Percentiles rank a stretch among this genome's conserved stretches.
Evolutionary conservation across 2,329 filamentous ascomycete species (phyloP).

Genomic region (Aspergillus chevalieri): DNA sequence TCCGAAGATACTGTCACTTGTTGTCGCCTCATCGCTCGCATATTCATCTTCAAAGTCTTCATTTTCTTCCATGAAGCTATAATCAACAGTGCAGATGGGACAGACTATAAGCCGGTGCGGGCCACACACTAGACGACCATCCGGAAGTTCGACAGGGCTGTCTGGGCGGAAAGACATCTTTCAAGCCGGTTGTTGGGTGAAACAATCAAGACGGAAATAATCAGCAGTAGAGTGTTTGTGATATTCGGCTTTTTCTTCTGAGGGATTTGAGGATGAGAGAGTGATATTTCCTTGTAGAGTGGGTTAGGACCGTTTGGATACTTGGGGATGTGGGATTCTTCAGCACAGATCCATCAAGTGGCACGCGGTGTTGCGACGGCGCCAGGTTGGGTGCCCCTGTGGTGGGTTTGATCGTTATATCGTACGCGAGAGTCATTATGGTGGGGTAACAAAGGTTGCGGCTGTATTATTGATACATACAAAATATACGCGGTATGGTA

Average conservation of each 20-base stretch:
- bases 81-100: constrained; percentile 30
- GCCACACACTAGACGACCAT: constrained; percentile 34
- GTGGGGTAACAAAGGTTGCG: not conserved
- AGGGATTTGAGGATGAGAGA: not conserved
- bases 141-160: constrained; percentile 19
- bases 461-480: not conserved
- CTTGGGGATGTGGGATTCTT: not conserved
- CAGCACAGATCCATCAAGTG: not conserved
- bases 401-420: not conserved
- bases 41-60: constrained; percentile 8
- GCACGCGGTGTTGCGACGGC: not conserved
- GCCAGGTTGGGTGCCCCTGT: not conserved
- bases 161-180: constrained; percentile 4
- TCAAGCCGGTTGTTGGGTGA: not conserved
- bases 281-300: not conserved
- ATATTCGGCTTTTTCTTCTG: not conserved
- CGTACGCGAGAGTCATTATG: not conserved
- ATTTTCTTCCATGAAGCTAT: constrained; percentile 28
- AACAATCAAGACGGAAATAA: not conserved
- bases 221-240: not conserved
- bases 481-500: not conserved
- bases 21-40: constrained; percentile 1
- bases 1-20: not conserved
- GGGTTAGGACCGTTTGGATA: not conserved
- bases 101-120: constrained; percentile 29